Conservation (phyloP, 1,284 basidiomycete genomes). For the Pseudozyma sp. region DNA sequence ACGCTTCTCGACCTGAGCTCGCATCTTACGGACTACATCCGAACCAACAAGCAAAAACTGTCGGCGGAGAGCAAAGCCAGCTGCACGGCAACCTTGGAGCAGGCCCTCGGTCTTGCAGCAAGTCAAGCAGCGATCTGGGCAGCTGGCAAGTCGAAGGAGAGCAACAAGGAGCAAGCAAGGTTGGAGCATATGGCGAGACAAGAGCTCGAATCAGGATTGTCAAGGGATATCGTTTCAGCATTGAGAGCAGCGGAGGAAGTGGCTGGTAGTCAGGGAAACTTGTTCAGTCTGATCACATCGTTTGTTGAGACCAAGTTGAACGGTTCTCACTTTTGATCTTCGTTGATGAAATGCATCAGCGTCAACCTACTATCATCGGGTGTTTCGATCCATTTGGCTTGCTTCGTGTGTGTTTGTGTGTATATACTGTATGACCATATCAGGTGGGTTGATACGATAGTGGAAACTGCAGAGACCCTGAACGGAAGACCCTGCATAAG, state of each 20-base stretch:
- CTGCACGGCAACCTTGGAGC: slow-evolving; percentile 40
- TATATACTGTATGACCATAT: not conserved
- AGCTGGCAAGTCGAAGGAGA: slow-evolving; percentile 27
- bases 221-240: slow-evolving; percentile 37
- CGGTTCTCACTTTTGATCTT: slow-evolving; percentile 12
- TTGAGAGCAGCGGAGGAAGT: slow-evolving; percentile 38
- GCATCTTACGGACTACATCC: slow-evolving; percentile 51
- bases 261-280: slow-evolving; percentile 13
- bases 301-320: slow-evolving; percentile 42
- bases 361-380: too few relatives aligned
- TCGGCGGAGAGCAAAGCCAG: slow-evolving; percentile 9
- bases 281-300: slow-evolving; percentile 21
- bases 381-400: too few relatives aligned
- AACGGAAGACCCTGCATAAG: slow-evolving; percentile 3
- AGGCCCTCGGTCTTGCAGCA: slow-evolving; percentile 38
- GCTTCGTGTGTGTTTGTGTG: not conserved
- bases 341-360: not conserved
- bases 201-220: slow-evolving; percentile 41
- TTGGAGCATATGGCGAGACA: slow-evolving; percentile 42
- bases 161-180: slow-evolving; percentile 7
- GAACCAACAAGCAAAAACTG: slow-evolving; percentile 25
- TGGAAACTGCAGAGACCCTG: slow-evolving; percentile 4
- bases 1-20: slow-evolving; percentile 59
- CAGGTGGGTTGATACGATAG: not conserved
- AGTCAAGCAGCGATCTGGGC: slow-evolving; percentile 52